Conservation (phyloP, 352 stramenopile species). For the Plasmopara halstedii region DNA sequence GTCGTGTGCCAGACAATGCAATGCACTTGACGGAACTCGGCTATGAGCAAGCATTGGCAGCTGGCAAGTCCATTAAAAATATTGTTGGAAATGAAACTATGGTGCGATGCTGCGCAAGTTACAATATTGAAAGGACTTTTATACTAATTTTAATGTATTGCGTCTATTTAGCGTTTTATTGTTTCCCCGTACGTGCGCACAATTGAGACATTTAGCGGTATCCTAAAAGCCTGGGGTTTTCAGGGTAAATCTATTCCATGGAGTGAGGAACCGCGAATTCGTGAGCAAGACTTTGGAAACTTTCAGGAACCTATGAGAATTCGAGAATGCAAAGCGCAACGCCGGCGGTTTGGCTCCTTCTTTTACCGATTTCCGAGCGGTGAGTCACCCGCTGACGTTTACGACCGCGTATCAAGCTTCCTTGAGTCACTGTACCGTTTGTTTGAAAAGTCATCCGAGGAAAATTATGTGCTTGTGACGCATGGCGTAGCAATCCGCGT, state of each 20-base stretch:
- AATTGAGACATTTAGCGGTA: constrained; percentile 83
- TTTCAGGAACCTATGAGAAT: constrained; percentile 82
- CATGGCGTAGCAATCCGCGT: constrained; percentile 84
- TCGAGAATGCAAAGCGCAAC: constrained; percentile 70
- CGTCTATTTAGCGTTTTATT: constrained; percentile 57
- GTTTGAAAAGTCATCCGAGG: constrained; percentile 69
- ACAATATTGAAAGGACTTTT: not conserved
- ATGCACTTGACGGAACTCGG: constrained; percentile 80
- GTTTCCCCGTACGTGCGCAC: constrained; percentile 80
- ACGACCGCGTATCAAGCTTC: constrained; percentile 84
- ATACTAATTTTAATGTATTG: not conserved
- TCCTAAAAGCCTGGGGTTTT: constrained; percentile 59
- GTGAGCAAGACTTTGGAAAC: constrained; percentile 88
- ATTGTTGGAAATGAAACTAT: constrained; percentile 71
- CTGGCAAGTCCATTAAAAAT: constrained; percentile 61
- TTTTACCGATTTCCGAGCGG: constrained; percentile 87
- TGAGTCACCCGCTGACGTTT: constrained; percentile 82
- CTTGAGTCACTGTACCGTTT: constrained; percentile 82
- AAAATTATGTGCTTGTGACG: constrained; percentile 83
- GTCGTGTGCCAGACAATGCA: constrained; percentile 66
- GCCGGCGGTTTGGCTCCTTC: constrained; percentile 75
- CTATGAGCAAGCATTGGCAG: constrained; percentile 64
- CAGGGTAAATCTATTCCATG: constrained; percentile 52
- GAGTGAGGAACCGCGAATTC: constrained; percentile 80
- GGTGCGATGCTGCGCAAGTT: constrained; percentile 20